A percentile compares a stretch with the other conserved stretches of the same genome.
Conservation (phyloP, 2,329 filamentous ascomycete species). For the Monilinia fructicola region DNA sequence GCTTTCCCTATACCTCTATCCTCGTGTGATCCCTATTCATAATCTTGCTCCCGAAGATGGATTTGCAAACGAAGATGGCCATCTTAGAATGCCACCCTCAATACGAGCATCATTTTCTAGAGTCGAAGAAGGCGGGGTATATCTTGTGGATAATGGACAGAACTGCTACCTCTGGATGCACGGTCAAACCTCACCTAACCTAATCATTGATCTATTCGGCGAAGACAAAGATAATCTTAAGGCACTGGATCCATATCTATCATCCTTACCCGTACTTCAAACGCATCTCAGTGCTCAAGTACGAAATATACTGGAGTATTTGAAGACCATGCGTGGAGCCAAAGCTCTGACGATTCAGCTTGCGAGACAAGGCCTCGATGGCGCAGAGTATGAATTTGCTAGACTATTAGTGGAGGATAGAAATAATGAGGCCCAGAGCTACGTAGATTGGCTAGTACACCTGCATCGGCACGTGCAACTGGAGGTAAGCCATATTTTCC, state of each 20-base stretch:
- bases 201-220: slow-evolving; percentile 88
- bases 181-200: slow-evolving; percentile 84
- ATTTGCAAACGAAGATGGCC: slow-evolving; percentile 81
- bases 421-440: slow-evolving; percentile 96
- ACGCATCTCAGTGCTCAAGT: slow-evolving; percentile 95
- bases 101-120: slow-evolving; percentile 82
- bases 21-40: slow-evolving; percentile 88
- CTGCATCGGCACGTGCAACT: slow-evolving; percentile 90
- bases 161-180: slow-evolving; percentile 91
- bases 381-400: slow-evolving; percentile 95
- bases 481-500: slow-evolving; percentile 58
- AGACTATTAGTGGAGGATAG: slow-evolving; percentile 87
- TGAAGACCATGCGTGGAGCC: slow-evolving; percentile 75
- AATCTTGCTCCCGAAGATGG: slow-evolving; percentile 85
- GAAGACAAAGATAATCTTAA: slow-evolving; percentile 69
- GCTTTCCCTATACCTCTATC: slow-evolving; percentile 89
- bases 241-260: slow-evolving; percentile 76
- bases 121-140: slow-evolving; percentile 89
- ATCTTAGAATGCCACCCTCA: slow-evolving; percentile 78
- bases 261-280: slow-evolving; percentile 77
- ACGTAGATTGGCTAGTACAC: slow-evolving; percentile 97
- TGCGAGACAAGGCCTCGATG: slow-evolving; percentile 88
- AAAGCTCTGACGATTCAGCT: slow-evolving; percentile 89
- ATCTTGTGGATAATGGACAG: slow-evolving; percentile 94
- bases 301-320: slow-evolving; percentile 86